Percentiles rank a stretch among this genome's conserved stretches.
Evolutionary conservation across 2,329 filamentous ascomycete species (phyloP).

Genomic region (Xylariales sp.): DNA sequence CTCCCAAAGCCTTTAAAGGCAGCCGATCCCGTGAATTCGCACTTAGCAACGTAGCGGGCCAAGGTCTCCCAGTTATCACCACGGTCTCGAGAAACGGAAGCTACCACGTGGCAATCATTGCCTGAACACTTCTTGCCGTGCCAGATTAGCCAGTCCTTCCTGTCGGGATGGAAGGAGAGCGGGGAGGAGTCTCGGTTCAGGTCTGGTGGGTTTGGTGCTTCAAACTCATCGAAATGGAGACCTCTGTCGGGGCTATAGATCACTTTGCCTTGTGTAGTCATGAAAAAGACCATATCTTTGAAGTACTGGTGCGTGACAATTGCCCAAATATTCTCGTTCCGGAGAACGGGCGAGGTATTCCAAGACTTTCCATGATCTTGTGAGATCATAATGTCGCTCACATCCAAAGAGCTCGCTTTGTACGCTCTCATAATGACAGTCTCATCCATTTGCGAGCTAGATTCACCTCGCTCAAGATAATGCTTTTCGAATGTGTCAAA

Average conservation of each 20-base stretch:
- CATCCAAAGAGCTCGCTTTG: constrained; percentile 39
- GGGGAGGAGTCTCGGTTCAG: constrained; percentile 32
- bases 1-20: constrained; percentile 46
- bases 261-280: constrained; percentile 62
- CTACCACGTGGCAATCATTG: constrained; percentile 61
- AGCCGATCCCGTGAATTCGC: constrained; percentile 75
- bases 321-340: constrained; percentile 62
- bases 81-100: constrained; percentile 74
- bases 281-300: constrained; percentile 82
- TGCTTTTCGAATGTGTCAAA: constrained; percentile 49
- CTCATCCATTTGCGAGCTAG: constrained; percentile 64
- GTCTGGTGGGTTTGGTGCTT: constrained; percentile 56
- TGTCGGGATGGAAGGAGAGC: constrained; percentile 77
- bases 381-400: constrained; percentile 65
- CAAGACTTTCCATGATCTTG: constrained; percentile 87
- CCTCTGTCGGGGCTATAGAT: constrained; percentile 82
- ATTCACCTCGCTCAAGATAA: constrained; percentile 76
- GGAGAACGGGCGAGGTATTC: constrained; percentile 57
- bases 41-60: constrained; percentile 70
- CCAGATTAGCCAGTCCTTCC: constrained; percentile 91
- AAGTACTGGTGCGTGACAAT: constrained; percentile 78
- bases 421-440: constrained; percentile 56
- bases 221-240: constrained; percentile 67
- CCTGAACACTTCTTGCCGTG: constrained; percentile 66
- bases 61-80: constrained; percentile 77